A percentile compares a stretch with the other conserved stretches of the same genome.
Conservation (phyloP, 352 stramenopile species). For the Globisporangium megalacanthum region DNA sequence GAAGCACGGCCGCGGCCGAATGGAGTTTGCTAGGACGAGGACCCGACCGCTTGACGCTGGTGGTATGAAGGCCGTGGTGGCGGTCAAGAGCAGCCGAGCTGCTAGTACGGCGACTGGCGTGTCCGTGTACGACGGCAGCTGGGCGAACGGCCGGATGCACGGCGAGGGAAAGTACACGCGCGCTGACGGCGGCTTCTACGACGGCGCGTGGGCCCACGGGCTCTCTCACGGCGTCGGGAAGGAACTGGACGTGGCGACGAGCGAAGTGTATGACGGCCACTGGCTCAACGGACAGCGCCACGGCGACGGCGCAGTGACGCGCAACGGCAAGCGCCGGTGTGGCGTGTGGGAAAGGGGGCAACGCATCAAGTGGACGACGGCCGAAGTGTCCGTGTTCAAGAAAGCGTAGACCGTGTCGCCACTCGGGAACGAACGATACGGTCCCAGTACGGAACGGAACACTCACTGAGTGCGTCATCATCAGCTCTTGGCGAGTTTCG, state of each 20-base stretch:
- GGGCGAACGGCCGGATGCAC: conserved; percentile 60
- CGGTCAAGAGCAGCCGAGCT: background rate
- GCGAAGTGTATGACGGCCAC: conserved; percentile 56
- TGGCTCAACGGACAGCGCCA: conserved; percentile 53
- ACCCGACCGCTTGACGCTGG: background rate
- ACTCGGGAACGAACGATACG: too few relatives aligned
- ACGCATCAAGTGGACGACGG: conserved; percentile 61
- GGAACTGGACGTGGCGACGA: conserved; percentile 28
- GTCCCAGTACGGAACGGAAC: too few relatives aligned
- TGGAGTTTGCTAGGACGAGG: conserved; percentile 35
- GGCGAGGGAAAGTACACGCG: conserved; percentile 63
- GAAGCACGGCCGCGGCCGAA: conserved; percentile 50
- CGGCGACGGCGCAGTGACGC: conserved; percentile 46
- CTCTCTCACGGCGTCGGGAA: conserved; percentile 51
- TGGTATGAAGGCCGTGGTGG: conserved; percentile 5
- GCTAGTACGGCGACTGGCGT: background rate
- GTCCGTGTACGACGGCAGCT: conserved; percentile 50
- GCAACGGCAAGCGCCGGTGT: conserved; percentile 32
- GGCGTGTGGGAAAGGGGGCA: conserved; percentile 57
- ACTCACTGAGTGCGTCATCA: too few relatives aligned
- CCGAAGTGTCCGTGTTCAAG: conserved; percentile 37
- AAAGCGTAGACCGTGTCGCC: background rate
- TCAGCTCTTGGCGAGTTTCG: conserved; percentile 52
- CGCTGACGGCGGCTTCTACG: conserved; percentile 54
- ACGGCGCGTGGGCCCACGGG: conserved; percentile 57